Conservation (phyloP, 1,284 basidiomycete species). For the Heterobasidion parviporum region DNA sequence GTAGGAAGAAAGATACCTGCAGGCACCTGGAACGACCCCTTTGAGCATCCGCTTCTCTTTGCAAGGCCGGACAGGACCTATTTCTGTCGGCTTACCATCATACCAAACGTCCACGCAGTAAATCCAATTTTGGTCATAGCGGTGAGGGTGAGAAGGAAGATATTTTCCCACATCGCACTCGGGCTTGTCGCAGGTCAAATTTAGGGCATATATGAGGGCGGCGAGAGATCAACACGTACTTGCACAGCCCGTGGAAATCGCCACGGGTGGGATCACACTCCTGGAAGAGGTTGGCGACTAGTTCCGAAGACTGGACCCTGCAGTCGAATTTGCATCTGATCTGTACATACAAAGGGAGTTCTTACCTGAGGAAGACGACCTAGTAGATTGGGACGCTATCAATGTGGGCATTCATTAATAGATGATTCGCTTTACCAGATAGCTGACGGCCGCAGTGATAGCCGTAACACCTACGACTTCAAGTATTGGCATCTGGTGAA, state of each 20-base stretch:
- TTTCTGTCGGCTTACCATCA: slow-evolving; percentile 45
- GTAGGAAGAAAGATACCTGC: slow-evolving; percentile 72
- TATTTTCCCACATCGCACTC: slow-evolving; percentile 55
- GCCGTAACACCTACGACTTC: slow-evolving; percentile 58
- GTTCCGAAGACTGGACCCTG: slow-evolving; percentile 61
- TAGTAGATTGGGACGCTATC: slow-evolving; percentile 9
- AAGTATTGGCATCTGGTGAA: slow-evolving; percentile 55
- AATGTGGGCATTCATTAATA: slow-evolving; percentile 9
- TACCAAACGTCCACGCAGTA: slow-evolving; percentile 71
- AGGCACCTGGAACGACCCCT: slow-evolving; percentile 29
- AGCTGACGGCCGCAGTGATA: slow-evolving; percentile 60
- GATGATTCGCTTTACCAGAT: slow-evolving; percentile 32
- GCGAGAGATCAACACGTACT: slow-evolving; percentile 33
- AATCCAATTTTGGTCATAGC: slow-evolving; percentile 51
- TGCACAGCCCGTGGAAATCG: slow-evolving; percentile 70
- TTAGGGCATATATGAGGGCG: not conserved
- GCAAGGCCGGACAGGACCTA: not conserved
- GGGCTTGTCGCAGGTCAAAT: slow-evolving; percentile 29
- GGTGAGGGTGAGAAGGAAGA: slow-evolving; percentile 57
- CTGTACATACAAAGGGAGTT: not conserved
- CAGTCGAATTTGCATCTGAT: slow-evolving; percentile 15
- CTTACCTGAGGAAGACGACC: slow-evolving; percentile 46
- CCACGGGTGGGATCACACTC: slow-evolving; percentile 59
- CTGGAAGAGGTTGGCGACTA: slow-evolving; percentile 66
- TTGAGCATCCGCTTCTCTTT: not conserved